phyloP scores from a whole-genome alignment of 352 stramenopile species.

The Globisporangium solare region DNA sequence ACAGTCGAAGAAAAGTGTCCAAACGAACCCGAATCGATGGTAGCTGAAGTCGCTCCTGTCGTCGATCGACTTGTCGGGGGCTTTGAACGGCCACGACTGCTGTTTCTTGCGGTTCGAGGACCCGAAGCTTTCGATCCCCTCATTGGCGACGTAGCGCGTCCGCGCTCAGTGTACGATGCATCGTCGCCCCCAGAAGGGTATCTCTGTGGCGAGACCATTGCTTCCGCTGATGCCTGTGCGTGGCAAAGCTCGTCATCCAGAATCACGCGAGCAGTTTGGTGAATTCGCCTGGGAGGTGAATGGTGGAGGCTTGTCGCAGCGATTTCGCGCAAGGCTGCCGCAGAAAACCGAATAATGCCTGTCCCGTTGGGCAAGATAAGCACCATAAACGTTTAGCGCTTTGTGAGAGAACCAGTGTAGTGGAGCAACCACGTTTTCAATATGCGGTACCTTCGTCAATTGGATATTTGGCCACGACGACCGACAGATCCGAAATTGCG shows the following conservation, averaged over 20 bases:
- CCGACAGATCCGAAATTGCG: constrained; percentile 59
- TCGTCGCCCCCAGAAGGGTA: background rate
- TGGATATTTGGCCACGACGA: constrained; percentile 73
- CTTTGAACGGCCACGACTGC: constrained; percentile 20
- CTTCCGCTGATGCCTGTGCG: background rate
- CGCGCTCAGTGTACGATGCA: constrained; percentile 1
- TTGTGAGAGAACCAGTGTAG: too few relatives aligned
- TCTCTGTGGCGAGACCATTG: background rate
- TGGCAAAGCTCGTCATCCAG: constrained; percentile 41
- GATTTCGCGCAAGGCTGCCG: constrained; percentile 47
- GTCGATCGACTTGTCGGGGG: constrained; percentile 28
- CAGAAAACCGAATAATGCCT: constrained; percentile 68
- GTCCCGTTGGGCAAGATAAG: background rate
- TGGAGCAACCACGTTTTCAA: too few relatives aligned
- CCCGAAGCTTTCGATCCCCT: constrained; percentile 4
- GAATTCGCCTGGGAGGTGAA: constrained; percentile 54
- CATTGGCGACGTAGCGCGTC: constrained; percentile 2
- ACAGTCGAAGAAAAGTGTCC: constrained; percentile 24
- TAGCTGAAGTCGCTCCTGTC: constrained; percentile 15
- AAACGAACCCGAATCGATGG: constrained; percentile 23
- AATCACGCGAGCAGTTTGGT: constrained; percentile 62
- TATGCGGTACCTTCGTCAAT: constrained; percentile 40
- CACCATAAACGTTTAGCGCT: background rate
- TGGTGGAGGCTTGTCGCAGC: constrained; percentile 49
- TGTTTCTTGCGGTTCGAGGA: constrained; percentile 13